A percentile compares a stretch with the other conserved stretches of the same genome.
Evolutionary conservation across 345 rosid species (phyloP).

Genomic region (Aquilaria sinensis): DNA sequence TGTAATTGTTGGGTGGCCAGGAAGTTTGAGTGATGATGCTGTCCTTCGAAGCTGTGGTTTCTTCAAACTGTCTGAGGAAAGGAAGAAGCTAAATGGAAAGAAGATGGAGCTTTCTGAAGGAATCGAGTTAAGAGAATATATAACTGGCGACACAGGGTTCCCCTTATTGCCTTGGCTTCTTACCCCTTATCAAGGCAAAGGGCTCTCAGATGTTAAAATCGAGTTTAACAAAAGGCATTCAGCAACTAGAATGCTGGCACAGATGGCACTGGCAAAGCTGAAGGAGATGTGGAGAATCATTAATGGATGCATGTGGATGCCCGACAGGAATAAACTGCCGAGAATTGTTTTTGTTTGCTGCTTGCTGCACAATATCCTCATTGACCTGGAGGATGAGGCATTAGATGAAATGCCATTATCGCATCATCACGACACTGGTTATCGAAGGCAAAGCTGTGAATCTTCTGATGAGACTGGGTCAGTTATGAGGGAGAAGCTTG

Average conservation of each 20-base stretch:
- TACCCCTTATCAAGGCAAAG: constrained; percentile 56
- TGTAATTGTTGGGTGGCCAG: constrained; percentile 63
- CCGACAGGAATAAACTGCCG: constrained; percentile 55
- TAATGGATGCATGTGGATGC: constrained; percentile 74
- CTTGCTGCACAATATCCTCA: constrained; percentile 66
- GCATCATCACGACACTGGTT: constrained; percentile 44
- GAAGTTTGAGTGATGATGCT: constrained; percentile 51
- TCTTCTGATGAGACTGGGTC: constrained; percentile 33
- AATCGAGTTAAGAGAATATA: constrained; percentile 45
- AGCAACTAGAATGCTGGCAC: constrained; percentile 38
- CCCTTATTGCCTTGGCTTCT: constrained; percentile 64
- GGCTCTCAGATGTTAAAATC: constrained; percentile 28
- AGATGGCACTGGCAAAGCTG: constrained; percentile 53
- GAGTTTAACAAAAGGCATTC: constrained; percentile 56
- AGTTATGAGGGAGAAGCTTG: constrained; percentile 40
- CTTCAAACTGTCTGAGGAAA: constrained; percentile 53
- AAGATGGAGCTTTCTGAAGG: constrained; percentile 32
- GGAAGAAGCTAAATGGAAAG: constrained; percentile 46
- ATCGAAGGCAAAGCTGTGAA: constrained; percentile 41
- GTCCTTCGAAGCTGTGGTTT: constrained; percentile 57
- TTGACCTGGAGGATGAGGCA: constrained; percentile 49
- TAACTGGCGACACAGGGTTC: constrained; percentile 51
- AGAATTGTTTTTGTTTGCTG: constrained; percentile 65
- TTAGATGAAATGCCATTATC: constrained; percentile 36
- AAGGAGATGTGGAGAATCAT: constrained; percentile 82